Evolutionary conservation across 2,329 filamentous ascomycete genomes (phyloP).

Genomic region (Aspergillus sp.): DNA sequence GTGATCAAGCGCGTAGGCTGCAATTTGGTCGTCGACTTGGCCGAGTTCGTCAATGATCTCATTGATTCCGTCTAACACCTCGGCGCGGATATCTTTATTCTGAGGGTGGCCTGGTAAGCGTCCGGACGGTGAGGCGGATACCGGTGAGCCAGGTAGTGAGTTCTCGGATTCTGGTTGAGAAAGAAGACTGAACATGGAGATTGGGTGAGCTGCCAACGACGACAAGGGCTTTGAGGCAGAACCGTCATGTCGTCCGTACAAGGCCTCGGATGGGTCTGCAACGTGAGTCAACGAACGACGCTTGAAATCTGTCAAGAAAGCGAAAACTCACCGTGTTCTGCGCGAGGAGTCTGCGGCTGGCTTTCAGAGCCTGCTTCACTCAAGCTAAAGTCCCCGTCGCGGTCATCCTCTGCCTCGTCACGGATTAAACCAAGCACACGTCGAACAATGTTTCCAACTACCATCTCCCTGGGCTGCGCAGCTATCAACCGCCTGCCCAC

Average conservation of each 20-base stretch:
- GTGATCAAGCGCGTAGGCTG: slow-evolving; percentile 83
- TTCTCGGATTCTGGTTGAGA: slow-evolving; percentile 63
- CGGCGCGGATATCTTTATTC: slow-evolving; percentile 75
- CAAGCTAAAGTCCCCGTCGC: slow-evolving; percentile 64
- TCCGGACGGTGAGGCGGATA: slow-evolving; percentile 41
- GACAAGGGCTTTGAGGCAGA: slow-evolving; percentile 59
- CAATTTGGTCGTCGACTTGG: slow-evolving; percentile 91
- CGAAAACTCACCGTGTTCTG: slow-evolving; percentile 38
- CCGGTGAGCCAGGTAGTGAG: slow-evolving; percentile 45
- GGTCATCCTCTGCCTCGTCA: slow-evolving; percentile 83
- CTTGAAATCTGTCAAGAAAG: not conserved
- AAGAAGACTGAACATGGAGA: slow-evolving; percentile 87
- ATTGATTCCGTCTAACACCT: slow-evolving; percentile 90
- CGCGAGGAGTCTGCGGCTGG: slow-evolving; percentile 49
- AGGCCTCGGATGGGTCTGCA: slow-evolving; percentile 34
- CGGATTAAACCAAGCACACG: slow-evolving; percentile 88
- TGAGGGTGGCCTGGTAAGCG: slow-evolving; percentile 34
- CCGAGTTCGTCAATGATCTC: slow-evolving; percentile 96
- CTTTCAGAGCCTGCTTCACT: slow-evolving; percentile 66
- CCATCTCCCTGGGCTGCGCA: slow-evolving; percentile 87
- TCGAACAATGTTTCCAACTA: slow-evolving; percentile 91
- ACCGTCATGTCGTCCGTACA: slow-evolving; percentile 34
- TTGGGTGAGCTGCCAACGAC: slow-evolving; percentile 59
- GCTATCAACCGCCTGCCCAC: slow-evolving; percentile 78
- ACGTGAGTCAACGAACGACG: not conserved